These are phyloP conservation scores for Boletus chippewaensis DNA, from an alignment of 1,284 basidiomycete species.

Conservation along the genomic window DNA sequence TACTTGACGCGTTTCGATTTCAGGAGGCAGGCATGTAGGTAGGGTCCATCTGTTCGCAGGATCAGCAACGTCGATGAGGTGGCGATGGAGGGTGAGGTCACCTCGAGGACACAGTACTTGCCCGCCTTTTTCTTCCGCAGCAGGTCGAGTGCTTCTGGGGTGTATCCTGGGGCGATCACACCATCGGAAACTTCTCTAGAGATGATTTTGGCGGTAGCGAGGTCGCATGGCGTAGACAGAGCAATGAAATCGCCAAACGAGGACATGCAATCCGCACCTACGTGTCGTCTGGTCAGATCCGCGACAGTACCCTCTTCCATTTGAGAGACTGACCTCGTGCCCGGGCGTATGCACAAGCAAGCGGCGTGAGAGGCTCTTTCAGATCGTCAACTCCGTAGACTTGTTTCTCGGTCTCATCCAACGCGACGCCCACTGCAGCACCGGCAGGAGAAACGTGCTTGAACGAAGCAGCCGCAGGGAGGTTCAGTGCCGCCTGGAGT, in stretches of 20 bases:
- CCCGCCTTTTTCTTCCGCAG: conserved; percentile 96
- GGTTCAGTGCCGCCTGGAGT: conserved; percentile 75
- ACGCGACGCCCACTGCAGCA: conserved; percentile 84
- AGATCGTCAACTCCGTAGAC: conserved; percentile 97
- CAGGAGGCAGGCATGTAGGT: conserved; percentile 67
- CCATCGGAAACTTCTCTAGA: conserved; percentile 98
- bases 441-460: conserved; percentile 99
- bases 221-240: conserved; percentile 87
- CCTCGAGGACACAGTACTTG: conserved; percentile 96
- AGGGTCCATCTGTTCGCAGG: conserved; percentile 72
- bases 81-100: conserved; percentile 27
- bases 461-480: conserved; percentile 97
- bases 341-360: conserved; percentile 93
- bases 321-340: conserved; percentile 67
- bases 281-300: conserved; percentile 5
- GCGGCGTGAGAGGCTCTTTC: conserved; percentile 80
- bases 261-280: conserved; percentile 97
- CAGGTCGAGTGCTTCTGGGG: conserved; percentile 83
- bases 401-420: conserved; percentile 83
- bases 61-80: neutral
- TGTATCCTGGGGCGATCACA: conserved; percentile 93
- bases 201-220: conserved; percentile 93
- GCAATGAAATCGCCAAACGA: conserved; percentile 99
- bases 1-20: conserved; percentile 90
- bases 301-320: neutral